Base-by-base conservation (phyloP, 2,329 filamentous ascomycete species). In the Exophiala xenobiotica region DNA sequence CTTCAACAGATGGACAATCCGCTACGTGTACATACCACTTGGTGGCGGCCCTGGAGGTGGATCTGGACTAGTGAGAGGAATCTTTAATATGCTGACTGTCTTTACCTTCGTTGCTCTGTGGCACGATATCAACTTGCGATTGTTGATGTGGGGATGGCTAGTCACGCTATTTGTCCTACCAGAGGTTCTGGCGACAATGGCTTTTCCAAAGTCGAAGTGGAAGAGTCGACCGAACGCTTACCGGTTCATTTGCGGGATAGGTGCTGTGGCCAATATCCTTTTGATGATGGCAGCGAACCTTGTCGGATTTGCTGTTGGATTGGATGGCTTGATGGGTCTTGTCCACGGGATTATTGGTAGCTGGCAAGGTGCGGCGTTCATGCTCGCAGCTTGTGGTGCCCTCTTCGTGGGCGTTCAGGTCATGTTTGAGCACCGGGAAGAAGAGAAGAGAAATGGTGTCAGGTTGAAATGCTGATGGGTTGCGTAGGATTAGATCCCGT, bases 81-180 rank as follows among this genome's bases (percentile, higher is more conserved):
- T 92, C 2, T 63, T 82, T 45, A 96, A 92, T 50, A 93, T 90
- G 67, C 75, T 95, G 2, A 73, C 86, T 3, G 88, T 96, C 24
- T 99, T 99, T 67, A 96, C 90, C 0, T 99, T 99, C 64, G 93
- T 99, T 19, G 95, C 93, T 0, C 76, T 99, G 22, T 99, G 93
- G 93, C 93, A 99, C 71, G 93, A 99, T 64, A 95, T 99, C 64
- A 86, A 95, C 71, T 80, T 97, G 23, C 82, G 87, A 7, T 77
- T 99, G 31, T 78, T 99, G 24, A 86, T 95, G 68, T 99, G 93
- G 93, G 92, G 93, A 22, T 99, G 93, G 93, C 78, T 99, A 31
- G 83, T 99, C 57, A 91, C 95, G 0, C 73, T 97, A 19, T 99
- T 99, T 71, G 89, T 99, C 68, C 68, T 96, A 5, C 93, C 93